These are phyloP conservation scores for Aspergillus japonicus DNA, from an alignment of 2,329 filamentous ascomycete genomes.

Conservation along the genomic window DNA sequence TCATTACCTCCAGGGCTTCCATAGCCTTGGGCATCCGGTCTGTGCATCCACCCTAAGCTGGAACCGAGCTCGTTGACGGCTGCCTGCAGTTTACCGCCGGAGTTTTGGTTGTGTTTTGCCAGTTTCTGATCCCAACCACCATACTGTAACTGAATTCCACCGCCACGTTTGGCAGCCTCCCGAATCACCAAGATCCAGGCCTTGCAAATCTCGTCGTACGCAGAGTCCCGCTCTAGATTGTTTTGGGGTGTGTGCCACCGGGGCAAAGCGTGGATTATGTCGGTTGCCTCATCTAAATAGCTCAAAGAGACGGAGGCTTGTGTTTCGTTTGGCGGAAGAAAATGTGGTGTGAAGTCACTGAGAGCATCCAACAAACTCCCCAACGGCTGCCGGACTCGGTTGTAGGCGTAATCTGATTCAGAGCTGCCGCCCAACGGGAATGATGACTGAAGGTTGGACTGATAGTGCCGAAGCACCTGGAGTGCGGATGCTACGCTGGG, in stretches of 20 bases:
- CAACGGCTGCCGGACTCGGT: slow-evolving; percentile 80
- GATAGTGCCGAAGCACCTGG: slow-evolving; percentile 77
- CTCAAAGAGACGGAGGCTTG: slow-evolving; percentile 80
- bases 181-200: slow-evolving; percentile 91
- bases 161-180: slow-evolving; percentile 86
- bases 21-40: slow-evolving; percentile 31
- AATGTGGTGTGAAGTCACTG: slow-evolving; percentile 92
- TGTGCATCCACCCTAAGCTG: slow-evolving; percentile 76
- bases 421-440: slow-evolving; percentile 83
- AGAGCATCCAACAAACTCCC: slow-evolving; percentile 81
- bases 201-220: slow-evolving; percentile 92
- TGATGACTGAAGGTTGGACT: slow-evolving; percentile 71
- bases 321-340: slow-evolving; percentile 84
- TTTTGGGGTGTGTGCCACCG: slow-evolving; percentile 88
- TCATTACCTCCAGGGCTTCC: slow-evolving; percentile 39
- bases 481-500: slow-evolving; percentile 80
- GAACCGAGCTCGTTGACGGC: slow-evolving; percentile 75
- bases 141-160: slow-evolving; percentile 83
- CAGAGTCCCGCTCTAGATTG: slow-evolving; percentile 89
- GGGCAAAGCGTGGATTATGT: slow-evolving; percentile 83
- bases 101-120: slow-evolving; percentile 81
- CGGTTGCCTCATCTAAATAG: slow-evolving; percentile 86
- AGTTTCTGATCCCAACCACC: slow-evolving; percentile 91
- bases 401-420: slow-evolving; percentile 90
- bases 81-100: slow-evolving; percentile 74